Evolutionary conservation across 768 basidiomycete genomes (phyloP).

Genomic region (Clitopilus passeckerianus): DNA sequence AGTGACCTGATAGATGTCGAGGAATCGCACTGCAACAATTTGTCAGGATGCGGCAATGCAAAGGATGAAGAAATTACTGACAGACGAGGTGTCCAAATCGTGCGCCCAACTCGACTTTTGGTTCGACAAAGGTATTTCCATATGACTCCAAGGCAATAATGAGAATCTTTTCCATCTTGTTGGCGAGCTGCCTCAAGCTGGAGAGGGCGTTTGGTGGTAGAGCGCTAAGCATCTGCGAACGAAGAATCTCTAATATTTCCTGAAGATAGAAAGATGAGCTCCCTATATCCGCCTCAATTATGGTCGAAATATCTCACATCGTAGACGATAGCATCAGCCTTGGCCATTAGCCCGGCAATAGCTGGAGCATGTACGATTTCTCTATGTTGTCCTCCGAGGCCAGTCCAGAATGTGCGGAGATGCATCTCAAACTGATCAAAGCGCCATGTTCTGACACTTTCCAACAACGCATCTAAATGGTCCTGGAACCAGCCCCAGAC

Average conservation of each 20-base stretch:
- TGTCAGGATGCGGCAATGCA: conserved; percentile 5
- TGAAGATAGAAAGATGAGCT: conserved; percentile 21
- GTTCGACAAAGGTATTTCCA: conserved; percentile 86
- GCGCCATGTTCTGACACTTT: conserved; percentile 70
- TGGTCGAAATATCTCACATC: conserved; percentile 56
- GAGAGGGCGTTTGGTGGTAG: conserved; percentile 63
- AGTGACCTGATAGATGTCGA: conserved; percentile 90
- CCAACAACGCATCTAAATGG: conserved; percentile 79
- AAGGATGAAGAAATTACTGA: conserved; percentile 35
- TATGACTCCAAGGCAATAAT: conserved; percentile 77
- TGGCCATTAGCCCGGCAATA: conserved; percentile 83
- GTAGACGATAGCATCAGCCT: conserved; percentile 86
- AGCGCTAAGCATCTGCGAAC: conserved; percentile 79
- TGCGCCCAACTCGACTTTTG: conserved; percentile 86
- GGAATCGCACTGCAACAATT: conserved; percentile 64
- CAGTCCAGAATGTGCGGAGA: conserved; percentile 82
- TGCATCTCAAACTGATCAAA: conserved; percentile 91
- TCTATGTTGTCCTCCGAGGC: conserved; percentile 66
- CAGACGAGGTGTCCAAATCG: conserved; percentile 88
- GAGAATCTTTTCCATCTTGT: conserved; percentile 90
- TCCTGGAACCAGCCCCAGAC: conserved; percentile 93
- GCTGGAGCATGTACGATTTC: conserved; percentile 88
- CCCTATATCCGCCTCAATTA: neutral
- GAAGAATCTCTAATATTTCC: conserved; percentile 85
- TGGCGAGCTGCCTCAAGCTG: conserved; percentile 74